phyloP scores from a whole-genome alignment of 192 early-diverging fungal species.

The Chytriomyces sp. region DNA sequence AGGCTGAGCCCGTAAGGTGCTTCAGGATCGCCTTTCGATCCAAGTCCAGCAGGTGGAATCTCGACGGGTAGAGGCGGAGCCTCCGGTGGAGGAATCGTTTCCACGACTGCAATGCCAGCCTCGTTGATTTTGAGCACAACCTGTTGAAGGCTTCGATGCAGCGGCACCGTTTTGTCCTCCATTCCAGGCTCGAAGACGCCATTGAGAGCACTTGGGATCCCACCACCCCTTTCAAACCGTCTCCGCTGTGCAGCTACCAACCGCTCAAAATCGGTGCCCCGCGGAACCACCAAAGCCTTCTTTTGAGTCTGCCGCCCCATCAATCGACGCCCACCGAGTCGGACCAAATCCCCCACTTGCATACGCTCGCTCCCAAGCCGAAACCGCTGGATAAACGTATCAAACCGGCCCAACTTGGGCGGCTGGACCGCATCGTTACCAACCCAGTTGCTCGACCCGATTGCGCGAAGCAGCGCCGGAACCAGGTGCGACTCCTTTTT shows the following conservation, averaged over 20 bases:
- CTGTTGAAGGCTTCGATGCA: too few relatives aligned
- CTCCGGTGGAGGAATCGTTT: neutral
- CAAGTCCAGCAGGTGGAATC: neutral
- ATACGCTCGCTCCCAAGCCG: conserved; percentile 21
- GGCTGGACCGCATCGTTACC: neutral
- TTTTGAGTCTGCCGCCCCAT: neutral
- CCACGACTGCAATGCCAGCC: neutral
- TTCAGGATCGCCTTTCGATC: neutral
- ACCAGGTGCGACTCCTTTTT: neutral
- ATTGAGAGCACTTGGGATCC: neutral
- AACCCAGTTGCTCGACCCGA: neutral
- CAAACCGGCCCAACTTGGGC: neutral
- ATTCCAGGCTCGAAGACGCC: neutral
- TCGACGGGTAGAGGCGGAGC: too few relatives aligned
- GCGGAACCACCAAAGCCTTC: neutral
- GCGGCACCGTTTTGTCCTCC: neutral
- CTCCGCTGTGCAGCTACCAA: neutral
- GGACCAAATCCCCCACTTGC: conserved; percentile 23
- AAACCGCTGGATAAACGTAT: conserved; percentile 2
- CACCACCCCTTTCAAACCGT: neutral
- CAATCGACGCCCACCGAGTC: neutral
- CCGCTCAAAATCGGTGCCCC: neutral
- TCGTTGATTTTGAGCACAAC: neutral
- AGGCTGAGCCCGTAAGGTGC: neutral
- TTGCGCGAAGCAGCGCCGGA: neutral